Percentiles rank a stretch among this genome's conserved stretches.
Conservation (phyloP, 352 stramenopile species). For the Pythium apleroticum region DNA sequence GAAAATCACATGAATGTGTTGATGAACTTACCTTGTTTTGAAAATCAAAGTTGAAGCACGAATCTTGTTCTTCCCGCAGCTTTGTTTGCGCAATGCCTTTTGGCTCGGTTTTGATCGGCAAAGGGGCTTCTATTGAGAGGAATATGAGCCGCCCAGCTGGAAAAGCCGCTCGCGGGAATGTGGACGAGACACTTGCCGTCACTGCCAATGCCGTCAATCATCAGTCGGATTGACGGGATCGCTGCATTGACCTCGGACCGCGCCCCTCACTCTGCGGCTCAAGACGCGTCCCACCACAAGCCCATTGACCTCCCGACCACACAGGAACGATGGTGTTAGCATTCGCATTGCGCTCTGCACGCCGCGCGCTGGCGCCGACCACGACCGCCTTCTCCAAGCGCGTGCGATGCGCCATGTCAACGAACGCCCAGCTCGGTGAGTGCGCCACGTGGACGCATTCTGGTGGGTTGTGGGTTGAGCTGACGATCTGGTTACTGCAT, state of each 20-base stretch:
- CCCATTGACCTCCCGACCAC: not conserved
- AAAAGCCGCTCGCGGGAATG: not conserved
- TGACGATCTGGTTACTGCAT: not conserved
- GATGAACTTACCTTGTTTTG: not conserved
- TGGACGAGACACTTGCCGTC: not conserved
- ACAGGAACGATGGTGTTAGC: not conserved
- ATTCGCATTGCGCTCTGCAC: not conserved
- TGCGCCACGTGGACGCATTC: not conserved
- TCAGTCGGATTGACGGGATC: not conserved
- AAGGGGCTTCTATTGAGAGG: not conserved
- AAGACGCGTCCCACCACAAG: not conserved
- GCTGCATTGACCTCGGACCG: too few relatives aligned
- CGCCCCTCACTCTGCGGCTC: not conserved
- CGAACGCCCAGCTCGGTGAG: not conserved
- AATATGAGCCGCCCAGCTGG: not conserved
- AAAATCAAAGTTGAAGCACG: conserved; percentile 7
- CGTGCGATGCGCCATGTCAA: not conserved
- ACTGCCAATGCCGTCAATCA: not conserved
- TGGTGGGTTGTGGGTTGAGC: not conserved
- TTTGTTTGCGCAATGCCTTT: not conserved
- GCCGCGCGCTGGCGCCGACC: not conserved
- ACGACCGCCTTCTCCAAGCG: not conserved
- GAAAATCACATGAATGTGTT: too few relatives aligned
- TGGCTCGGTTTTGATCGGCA: not conserved
- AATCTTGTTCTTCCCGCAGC: not conserved